Evolutionary conservation across 306 rosid species (phyloP).

Genomic region (Luffa acutangula): DNA sequence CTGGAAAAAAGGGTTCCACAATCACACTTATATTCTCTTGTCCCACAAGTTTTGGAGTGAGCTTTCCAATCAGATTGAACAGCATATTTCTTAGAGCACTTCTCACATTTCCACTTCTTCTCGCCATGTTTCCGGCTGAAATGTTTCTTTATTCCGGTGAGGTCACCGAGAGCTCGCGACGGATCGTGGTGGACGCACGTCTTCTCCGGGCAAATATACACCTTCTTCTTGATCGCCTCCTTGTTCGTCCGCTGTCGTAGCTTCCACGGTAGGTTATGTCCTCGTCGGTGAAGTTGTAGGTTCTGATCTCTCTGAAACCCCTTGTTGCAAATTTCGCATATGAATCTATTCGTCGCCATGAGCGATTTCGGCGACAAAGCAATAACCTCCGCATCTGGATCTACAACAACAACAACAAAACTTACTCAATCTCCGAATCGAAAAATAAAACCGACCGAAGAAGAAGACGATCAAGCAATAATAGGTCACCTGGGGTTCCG

Average conservation of each 20-base stretch:
- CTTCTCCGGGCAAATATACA: slow-evolving; percentile 85
- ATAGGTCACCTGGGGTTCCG: slow-evolving; percentile 69
- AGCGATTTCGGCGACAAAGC: slow-evolving; percentile 84
- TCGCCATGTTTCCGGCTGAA: slow-evolving; percentile 90
- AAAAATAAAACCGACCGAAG: neutral
- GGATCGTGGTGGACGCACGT: slow-evolving; percentile 82
- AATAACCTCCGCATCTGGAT: slow-evolving; percentile 96
- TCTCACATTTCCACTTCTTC: slow-evolving; percentile 97
- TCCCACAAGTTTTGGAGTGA: slow-evolving; percentile 89
- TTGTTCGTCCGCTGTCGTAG: slow-evolving; percentile 58
- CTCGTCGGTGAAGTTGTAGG: slow-evolving; percentile 86
- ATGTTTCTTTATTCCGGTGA: slow-evolving; percentile 92
- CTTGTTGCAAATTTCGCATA: slow-evolving; percentile 93
- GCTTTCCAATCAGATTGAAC: slow-evolving; percentile 99
- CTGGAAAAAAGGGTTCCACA: slow-evolving; percentile 96
- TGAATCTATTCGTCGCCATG: slow-evolving; percentile 85
- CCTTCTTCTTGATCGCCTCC: slow-evolving; percentile 62
- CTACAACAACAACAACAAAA: slow-evolving; percentile 17
- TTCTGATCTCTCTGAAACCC: slow-evolving; percentile 96
- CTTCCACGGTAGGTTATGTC: slow-evolving; percentile 96
- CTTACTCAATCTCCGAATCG: neutral
- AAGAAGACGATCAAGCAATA: neutral
- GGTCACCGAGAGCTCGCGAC: slow-evolving; percentile 78
- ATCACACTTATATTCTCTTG: slow-evolving; percentile 88
- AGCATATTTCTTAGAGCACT: slow-evolving; percentile 91